Conservation (phyloP, 2,329 filamentous ascomycete genomes). For the Dothistroma septosporum region DNA sequence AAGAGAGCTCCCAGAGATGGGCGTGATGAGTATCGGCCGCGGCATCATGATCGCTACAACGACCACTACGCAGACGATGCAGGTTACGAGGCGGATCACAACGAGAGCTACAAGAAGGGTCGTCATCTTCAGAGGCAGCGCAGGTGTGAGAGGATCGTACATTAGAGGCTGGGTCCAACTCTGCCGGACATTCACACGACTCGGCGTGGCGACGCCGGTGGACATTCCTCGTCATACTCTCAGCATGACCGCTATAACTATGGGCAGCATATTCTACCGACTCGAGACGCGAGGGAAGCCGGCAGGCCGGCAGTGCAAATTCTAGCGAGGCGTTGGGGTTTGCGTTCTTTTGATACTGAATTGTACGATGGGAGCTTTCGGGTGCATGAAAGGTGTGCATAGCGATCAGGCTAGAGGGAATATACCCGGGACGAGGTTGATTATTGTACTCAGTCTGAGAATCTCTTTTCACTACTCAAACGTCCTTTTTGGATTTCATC, state of each 20-base stretch:
- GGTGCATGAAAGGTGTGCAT: not conserved
- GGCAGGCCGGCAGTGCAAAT: not conserved
- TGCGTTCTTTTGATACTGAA: not conserved
- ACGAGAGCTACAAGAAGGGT: not conserved
- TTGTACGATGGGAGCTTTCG: no score
- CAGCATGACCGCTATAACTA: not conserved
- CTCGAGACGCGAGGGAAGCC: not conserved
- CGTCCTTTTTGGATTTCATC: not conserved
- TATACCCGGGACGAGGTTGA: not conserved
- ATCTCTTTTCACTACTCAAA: not conserved
- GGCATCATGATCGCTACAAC: not conserved
- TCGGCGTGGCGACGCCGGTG: not conserved
- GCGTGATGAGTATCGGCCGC: slow-evolving; percentile 1
- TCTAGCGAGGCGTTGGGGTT: not conserved
- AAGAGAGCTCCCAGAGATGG: no score
- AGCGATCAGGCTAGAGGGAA: not conserved
- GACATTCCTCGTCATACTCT: not conserved
- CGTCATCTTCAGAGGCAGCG: not conserved
- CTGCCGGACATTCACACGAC: not conserved
- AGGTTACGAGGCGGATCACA: not conserved
- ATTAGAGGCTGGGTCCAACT: not conserved
- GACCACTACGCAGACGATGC: not conserved
- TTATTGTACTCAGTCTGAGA: not conserved
- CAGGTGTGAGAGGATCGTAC: not conserved
- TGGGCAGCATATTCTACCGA: not conserved